A percentile compares a stretch with the other conserved stretches of the same genome.
phyloP scores from a whole-genome alignment of 192 early-diverging fungal genomes.

The Funneliformis mosseae region DNA sequence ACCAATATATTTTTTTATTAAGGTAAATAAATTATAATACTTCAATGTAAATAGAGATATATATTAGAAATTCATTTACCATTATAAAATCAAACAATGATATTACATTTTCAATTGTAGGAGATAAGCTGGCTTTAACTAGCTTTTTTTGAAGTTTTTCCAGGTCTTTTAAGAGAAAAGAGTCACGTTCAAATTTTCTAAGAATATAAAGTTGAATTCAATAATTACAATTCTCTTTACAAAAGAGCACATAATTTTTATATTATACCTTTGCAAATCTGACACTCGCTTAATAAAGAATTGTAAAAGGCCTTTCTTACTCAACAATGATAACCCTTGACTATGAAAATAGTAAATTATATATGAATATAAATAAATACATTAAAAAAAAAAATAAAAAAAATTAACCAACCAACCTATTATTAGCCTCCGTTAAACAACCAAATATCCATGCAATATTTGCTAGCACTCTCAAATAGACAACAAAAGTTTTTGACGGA shows the following conservation, averaged over 20 bases:
- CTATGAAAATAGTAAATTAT: not conserved
- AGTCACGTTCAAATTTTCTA: not conserved
- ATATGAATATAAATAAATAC: too few species aligned
- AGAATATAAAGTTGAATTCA: not conserved
- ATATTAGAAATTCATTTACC: not conserved
- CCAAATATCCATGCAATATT: constrained; percentile 26
- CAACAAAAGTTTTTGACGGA: not conserved
- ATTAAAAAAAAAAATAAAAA: not conserved
- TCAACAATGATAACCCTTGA: not conserved
- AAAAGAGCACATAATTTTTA: not conserved
- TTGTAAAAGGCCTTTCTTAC: not conserved
- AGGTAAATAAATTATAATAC: not conserved
- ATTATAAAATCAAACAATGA: constrained; percentile 21
- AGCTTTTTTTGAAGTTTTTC: not conserved
- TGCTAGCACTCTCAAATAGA: constrained; percentile 6
- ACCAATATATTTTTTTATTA: too few species aligned
- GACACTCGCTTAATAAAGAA: not conserved
- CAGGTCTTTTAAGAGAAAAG: not conserved
- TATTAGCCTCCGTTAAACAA: not conserved
- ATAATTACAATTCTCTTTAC: not conserved
- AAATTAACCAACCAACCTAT: constrained; percentile 6
- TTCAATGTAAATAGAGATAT: not conserved
- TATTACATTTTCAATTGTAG: not conserved
- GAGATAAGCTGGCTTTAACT: not conserved
- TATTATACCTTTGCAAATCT: not conserved